Conservation (phyloP, 1,284 basidiomycete species). For the Coriolopsis trogii region DNA sequence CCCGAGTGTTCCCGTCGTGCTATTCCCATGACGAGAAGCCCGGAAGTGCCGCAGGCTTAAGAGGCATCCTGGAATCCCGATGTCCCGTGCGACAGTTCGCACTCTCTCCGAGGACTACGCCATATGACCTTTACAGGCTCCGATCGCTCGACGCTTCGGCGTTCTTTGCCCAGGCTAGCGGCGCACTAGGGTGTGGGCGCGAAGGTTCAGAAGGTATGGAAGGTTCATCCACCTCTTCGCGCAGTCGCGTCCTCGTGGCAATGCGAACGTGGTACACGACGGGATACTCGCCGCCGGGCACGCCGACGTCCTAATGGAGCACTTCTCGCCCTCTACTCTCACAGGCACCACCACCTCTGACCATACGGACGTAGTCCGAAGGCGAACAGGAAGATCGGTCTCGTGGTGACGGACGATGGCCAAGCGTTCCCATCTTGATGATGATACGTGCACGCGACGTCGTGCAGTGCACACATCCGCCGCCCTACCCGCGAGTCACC, state of each 20-base stretch:
- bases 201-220: constrained; percentile 1
- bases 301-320: background rate
- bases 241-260: constrained; percentile 5
- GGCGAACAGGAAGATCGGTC: background rate
- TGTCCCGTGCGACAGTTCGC: constrained; percentile 21
- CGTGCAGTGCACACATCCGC: constrained; percentile 8
- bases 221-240: no score
- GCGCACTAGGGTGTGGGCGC: background rate
- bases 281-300: background rate
- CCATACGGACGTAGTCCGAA: background rate
- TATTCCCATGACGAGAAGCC: constrained; percentile 7
- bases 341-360: constrained; percentile 3
- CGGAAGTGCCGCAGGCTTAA: background rate
- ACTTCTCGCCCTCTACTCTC: background rate
- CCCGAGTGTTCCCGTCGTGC: constrained; percentile 1
- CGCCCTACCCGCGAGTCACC: constrained; percentile 21
- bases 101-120: constrained; percentile 17
- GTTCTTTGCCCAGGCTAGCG: background rate
- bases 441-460: no score
- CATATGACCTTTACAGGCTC: constrained; percentile 23
- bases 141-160: constrained; percentile 13
- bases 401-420: no score
- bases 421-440: no score
- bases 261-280: background rate
- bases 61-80: constrained; percentile 11